These are phyloP conservation scores for Phragmites australis DNA, from an alignment of 176 grass and related monocot genomes.

Conservation along the genomic window DNA sequence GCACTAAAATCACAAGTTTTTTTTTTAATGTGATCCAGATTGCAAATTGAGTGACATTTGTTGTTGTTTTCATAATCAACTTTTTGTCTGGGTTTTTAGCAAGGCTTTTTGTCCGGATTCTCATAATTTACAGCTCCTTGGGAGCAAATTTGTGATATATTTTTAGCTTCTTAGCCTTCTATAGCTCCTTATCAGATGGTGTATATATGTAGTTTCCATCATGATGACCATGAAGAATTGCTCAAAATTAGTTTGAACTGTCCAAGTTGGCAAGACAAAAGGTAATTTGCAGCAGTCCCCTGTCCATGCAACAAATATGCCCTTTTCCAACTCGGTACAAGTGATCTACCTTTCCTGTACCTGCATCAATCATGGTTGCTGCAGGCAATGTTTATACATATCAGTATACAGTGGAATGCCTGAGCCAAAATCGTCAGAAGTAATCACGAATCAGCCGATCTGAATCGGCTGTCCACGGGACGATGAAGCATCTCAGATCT, in stretches of 20 bases:
- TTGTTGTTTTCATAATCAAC: background rate
- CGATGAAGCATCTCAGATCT: conserved; percentile 29
- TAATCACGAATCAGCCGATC: conserved; percentile 43
- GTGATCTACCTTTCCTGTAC: conserved; percentile 39
- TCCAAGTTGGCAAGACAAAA: conserved; percentile 4
- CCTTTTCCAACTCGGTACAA: conserved; percentile 19
- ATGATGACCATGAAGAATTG: background rate
- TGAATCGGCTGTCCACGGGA: conserved; percentile 27
- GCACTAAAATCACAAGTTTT: background rate
- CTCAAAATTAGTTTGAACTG: background rate
- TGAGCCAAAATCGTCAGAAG: conserved; percentile 43
- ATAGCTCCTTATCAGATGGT: background rate
- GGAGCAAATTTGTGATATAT: background rate
- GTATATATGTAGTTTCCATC: background rate
- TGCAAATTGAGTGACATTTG: background rate
- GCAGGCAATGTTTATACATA: conserved; percentile 37
- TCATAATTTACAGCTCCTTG: background rate
- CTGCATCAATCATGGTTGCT: conserved; percentile 42
- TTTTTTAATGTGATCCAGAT: background rate
- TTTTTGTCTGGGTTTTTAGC: background rate
- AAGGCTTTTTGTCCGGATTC: background rate
- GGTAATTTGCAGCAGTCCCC: conserved; percentile 36
- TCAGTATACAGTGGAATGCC: conserved; percentile 33
- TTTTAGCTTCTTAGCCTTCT: background rate
- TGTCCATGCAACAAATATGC: conserved; percentile 27